Evolutionary conservation across 495 filamentous ascomycete species (phyloP), one percentile per base, ranked within the genome.

Genomic region (Xylaria nigripes): DNA sequence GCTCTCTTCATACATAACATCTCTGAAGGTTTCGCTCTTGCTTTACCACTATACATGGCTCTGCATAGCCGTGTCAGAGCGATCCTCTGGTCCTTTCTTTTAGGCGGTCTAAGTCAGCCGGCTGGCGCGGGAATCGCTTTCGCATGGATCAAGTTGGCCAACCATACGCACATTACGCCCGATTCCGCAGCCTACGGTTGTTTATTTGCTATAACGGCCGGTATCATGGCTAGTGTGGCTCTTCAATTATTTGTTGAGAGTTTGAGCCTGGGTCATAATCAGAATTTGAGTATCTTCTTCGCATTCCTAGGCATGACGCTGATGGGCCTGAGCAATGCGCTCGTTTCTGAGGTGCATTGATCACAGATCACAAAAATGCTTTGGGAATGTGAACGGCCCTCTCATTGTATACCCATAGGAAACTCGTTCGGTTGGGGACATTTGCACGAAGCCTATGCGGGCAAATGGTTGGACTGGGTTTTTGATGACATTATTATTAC

Each of bases 1-100:
- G 93, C 93, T 1, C 80, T 98, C 3, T 96, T 93, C 64, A 91
- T 97, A 56, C 93, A 98, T 74, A 98, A 97, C 70, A 95, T 98
- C 56, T 86, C 89, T 44, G 93, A 98, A 70, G 93, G 93, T 16
- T 98, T 97, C 65, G 87, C 89, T 56, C 86, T 98, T 80, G 88
- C 90, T 0, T 72, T 98, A 2, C 93, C 93, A 0, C 74, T 98
- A 0, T 97, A 90, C 66, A 83, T 98, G 45, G 93, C 93, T 2
- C 76, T 96, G 10, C 73, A 81, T 42, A 89, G 80, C 44, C 83
- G 89, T 30, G 68, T 73, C 54, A 84, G 83, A 63, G 90, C 93
- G 16, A 90, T 97, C 68, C 71, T 87, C 49, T 94, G 89, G 86
- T 83, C 86, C 12, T 83, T 82, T 18, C 63, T 96, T 0, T 72